Conservation (phyloP, 2,329 filamentous ascomycete species). For the Metarhizium guizhouense region DNA sequence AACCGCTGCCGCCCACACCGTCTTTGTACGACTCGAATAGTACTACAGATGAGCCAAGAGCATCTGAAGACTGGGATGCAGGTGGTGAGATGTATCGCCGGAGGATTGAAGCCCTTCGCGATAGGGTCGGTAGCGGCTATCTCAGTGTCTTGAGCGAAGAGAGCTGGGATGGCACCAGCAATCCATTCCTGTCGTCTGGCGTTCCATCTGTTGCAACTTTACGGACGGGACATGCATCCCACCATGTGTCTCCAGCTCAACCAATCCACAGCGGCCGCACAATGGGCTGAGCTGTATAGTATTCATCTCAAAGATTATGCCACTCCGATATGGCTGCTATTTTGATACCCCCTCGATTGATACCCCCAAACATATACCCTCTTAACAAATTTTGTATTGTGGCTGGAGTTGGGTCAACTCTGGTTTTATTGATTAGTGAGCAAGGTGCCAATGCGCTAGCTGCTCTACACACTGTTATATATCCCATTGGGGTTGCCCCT, state of each 20-base stretch:
- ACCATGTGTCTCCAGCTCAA: constrained; percentile 28
- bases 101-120: constrained; percentile 78
- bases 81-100: constrained; percentile 74
- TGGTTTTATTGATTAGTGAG: neutral
- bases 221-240: constrained; percentile 20
- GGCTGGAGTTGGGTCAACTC: neutral
- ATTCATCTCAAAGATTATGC: neutral
- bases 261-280: constrained; percentile 45
- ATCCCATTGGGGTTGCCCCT: neutral
- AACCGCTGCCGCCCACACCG: neutral
- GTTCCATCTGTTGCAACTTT: constrained; percentile 19
- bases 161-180: constrained; percentile 42
- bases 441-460: neutral
- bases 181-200: constrained; percentile 11
- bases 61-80: constrained; percentile 51
- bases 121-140: constrained; percentile 81
- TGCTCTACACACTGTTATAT: constrained; percentile 2
- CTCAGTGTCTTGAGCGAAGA: constrained; percentile 80
- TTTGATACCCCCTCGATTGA: constrained; percentile 5
- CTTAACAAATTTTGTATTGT: neutral
- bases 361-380: neutral
- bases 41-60: constrained; percentile 13
- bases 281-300: constrained; percentile 28
- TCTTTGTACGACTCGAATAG: neutral
- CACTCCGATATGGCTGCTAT: neutral